A percentile compares a stretch with the other conserved stretches of the same genome.
These are phyloP conservation scores for Conringia planisiliqua DNA, from an alignment of 345 rosid species.

Conservation along the genomic window DNA sequence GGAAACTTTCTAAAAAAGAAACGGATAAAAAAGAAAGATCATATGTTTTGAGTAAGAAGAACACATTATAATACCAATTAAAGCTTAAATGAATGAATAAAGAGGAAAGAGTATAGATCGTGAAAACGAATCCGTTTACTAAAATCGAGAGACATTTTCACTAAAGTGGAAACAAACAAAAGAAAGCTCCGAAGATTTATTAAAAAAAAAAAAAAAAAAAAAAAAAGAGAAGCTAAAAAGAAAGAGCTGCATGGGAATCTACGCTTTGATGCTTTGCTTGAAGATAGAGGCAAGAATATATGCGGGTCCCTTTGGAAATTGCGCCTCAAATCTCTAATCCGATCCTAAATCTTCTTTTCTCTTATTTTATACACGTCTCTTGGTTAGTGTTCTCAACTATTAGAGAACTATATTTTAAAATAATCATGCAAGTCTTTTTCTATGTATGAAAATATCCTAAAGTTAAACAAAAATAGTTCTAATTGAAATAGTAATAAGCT, in stretches of 20 bases:
- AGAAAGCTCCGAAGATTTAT: constrained; percentile 4
- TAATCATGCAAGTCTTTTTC: background rate
- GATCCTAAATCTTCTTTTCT: constrained; percentile 20
- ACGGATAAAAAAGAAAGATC: background rate
- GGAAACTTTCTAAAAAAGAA: background rate
- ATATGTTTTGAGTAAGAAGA: background rate
- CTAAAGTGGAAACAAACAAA: constrained; percentile 30
- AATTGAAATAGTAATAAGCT: background rate
- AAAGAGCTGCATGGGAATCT: constrained; percentile 34
- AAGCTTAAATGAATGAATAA: background rate
- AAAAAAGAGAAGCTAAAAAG: background rate
- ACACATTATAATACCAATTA: background rate
- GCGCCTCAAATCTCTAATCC: constrained; percentile 35
- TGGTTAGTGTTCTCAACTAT: background rate
- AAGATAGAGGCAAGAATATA: constrained; percentile 37
- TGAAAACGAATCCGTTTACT: constrained; percentile 25
- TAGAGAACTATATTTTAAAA: background rate
- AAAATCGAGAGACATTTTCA: constrained; percentile 22
- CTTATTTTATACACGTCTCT: constrained; percentile 22
- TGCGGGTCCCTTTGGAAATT: constrained; percentile 38
- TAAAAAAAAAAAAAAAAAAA: background rate
- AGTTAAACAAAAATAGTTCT: background rate
- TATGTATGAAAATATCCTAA: background rate
- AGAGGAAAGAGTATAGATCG: constrained; percentile 1
- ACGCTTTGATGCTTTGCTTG: constrained; percentile 40